Evolutionary conservation across 2,329 filamentous ascomycete species (phyloP).

Genomic region (Xylaria sp.): DNA sequence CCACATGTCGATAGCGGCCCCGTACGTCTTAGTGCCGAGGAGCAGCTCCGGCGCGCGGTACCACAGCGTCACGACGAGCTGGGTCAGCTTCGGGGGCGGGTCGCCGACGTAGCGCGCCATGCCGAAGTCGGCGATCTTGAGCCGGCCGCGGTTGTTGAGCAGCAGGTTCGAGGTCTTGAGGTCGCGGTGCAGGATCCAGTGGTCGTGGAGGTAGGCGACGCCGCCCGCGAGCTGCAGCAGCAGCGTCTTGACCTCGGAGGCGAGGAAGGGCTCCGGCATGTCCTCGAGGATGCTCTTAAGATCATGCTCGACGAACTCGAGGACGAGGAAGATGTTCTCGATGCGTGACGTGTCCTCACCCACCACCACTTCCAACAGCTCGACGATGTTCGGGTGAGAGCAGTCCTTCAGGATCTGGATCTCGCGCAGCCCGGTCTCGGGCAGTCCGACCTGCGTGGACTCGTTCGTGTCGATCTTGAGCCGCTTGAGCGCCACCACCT

Average conservation of each 20-base stretch:
- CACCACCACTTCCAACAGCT: conserved; percentile 84
- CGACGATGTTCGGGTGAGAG: conserved; percentile 83
- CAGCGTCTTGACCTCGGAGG: conserved; percentile 92
- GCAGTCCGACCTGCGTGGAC: conserved; percentile 70
- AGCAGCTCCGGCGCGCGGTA: conserved; percentile 93
- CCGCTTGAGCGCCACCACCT: conserved; percentile 91
- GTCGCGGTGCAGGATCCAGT: conserved; percentile 94
- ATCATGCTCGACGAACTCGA: conserved; percentile 98
- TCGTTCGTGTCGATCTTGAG: conserved; percentile 84
- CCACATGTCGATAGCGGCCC: conserved; percentile 88
- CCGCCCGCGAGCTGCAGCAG: conserved; percentile 84
- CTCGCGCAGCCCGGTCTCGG: conserved; percentile 91
- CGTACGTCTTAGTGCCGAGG: conserved; percentile 82
- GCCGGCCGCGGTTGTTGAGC: conserved; percentile 91
- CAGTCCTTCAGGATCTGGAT: conserved; percentile 90
- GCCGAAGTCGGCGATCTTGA: conserved; percentile 98
- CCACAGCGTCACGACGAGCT: conserved; percentile 96
- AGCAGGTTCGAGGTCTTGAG: conserved; percentile 94
- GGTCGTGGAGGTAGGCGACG: conserved; percentile 84
- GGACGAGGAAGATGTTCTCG: conserved; percentile 86
- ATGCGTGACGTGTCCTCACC: conserved; percentile 61
- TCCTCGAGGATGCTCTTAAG: conserved; percentile 92
- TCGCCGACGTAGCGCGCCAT: conserved; percentile 93
- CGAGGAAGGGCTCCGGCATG: conserved; percentile 93
- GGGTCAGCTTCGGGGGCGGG: conserved; percentile 82